Evolutionary conservation across 2,329 filamentous ascomycete species (phyloP).

Genomic region (Aspergillus costaricaensis): DNA sequence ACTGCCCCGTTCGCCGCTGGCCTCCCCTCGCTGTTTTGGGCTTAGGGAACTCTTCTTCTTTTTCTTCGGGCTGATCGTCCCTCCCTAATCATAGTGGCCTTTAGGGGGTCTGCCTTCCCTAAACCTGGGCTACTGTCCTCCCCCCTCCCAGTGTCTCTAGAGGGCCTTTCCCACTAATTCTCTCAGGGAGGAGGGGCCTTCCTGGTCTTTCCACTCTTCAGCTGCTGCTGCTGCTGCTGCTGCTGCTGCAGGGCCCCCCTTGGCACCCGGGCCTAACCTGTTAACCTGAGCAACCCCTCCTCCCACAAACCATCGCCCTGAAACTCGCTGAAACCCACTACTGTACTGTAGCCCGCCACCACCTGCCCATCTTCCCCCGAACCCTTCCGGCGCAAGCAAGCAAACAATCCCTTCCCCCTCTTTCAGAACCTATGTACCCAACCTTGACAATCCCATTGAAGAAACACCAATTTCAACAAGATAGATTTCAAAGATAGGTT

Average conservation of each 20-base stretch:
- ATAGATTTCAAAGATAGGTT: not conserved
- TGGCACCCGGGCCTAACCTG: not conserved
- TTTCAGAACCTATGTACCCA: slow-evolving; percentile 18
- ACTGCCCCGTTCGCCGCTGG: slow-evolving; percentile 10
- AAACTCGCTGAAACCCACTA: slow-evolving; percentile 13
- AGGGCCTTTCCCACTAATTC: too few relatives aligned
- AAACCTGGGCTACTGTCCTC: not conserved
- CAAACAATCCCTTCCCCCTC: not conserved
- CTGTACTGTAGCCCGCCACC: not conserved
- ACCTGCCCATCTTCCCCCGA: not conserved
- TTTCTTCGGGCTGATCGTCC: not conserved
- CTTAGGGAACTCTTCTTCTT: slow-evolving; percentile 12
- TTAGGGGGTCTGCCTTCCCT: not conserved
- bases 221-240: too few relatives aligned
- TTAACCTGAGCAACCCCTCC: not conserved
- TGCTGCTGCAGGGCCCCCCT: too few relatives aligned
- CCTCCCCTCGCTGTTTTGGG: slow-evolving; percentile 22
- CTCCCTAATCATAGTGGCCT: not conserved
- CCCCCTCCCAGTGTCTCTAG: not conserved
- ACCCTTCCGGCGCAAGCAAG: too few relatives aligned
- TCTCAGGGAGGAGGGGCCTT: too few relatives aligned
- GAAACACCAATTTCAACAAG: not conserved
- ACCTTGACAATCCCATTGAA: slow-evolving; percentile 10
- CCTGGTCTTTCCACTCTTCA: too few relatives aligned
- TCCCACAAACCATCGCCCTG: not conserved